Evolutionary conservation across 495 filamentous ascomycete genomes (phyloP).

Genomic region (Xylaria sp.): DNA sequence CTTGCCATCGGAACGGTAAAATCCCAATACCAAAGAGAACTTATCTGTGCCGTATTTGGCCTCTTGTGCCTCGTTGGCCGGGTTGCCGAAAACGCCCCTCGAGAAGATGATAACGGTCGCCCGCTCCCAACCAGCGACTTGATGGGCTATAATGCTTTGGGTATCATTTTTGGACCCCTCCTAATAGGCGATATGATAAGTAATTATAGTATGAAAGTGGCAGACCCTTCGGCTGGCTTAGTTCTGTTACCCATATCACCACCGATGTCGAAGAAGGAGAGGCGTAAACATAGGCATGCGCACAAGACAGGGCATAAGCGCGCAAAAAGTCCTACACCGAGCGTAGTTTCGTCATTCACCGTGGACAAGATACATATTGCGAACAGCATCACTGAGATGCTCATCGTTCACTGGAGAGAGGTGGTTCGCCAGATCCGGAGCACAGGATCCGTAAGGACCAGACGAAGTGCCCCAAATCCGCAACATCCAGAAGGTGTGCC

Average conservation of each 20-base stretch:
- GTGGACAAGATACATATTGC: slow-evolving; percentile 60
- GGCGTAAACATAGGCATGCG: slow-evolving; percentile 28
- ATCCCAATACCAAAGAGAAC: slow-evolving; percentile 64
- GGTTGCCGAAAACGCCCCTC: slow-evolving; percentile 54
- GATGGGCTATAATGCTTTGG: slow-evolving; percentile 68
- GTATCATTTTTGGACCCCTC: slow-evolving; percentile 70
- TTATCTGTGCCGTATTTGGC: slow-evolving; percentile 72
- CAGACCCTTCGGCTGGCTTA: slow-evolving; percentile 44
- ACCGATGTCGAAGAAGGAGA: slow-evolving; percentile 49
- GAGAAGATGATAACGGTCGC: slow-evolving; percentile 55
- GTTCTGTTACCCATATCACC: slow-evolving; percentile 46
- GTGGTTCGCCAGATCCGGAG: slow-evolving; percentile 61
- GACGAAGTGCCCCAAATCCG: slow-evolving; percentile 14
- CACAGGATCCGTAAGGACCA: slow-evolving; percentile 42
- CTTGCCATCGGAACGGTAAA: slow-evolving; percentile 62
- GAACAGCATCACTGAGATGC: slow-evolving; percentile 63
- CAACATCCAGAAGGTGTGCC: neutral
- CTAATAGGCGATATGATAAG: slow-evolving; percentile 64
- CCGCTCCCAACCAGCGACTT: slow-evolving; percentile 56
- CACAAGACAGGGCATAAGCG: slow-evolving; percentile 25
- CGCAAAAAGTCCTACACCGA: neutral
- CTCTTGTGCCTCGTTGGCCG: slow-evolving; percentile 63
- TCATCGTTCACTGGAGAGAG: slow-evolving; percentile 65
- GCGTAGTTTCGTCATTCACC: slow-evolving; percentile 18
- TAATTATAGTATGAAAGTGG: slow-evolving; percentile 48